Evolutionary conservation across 495 filamentous ascomycete species (phyloP), one percentile per base, ranked within the genome.

Genomic region (Tetracladium setigerum): DNA sequence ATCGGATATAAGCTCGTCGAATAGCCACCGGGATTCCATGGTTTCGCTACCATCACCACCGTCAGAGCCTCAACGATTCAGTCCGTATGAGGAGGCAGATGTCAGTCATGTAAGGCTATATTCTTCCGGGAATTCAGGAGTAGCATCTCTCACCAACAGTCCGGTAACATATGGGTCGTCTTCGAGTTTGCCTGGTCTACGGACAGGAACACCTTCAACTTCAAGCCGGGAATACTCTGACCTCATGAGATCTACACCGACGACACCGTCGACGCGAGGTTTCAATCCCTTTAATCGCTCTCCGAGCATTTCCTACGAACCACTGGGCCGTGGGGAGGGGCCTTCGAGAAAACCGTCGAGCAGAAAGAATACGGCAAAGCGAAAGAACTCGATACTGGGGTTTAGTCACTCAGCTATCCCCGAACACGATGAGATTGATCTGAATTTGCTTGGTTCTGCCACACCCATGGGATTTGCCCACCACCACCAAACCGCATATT

Each of bases 381-480:
- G 51, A 31, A 55, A 14, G n/a, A 19, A 41, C n/a, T 53, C 54
- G 5, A 31, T 57, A 33, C 35, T 46, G 11, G 16, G n/a, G 3
- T 11, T 42, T 30, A 40, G 32, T 17, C 44, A 54, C 42, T 41
- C 32, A 9, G 37, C 55, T 9, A 60, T 60, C 19, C 57, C 50
- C 1, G 57, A 57, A 36, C 31, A 17, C 2, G 57, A 59, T 15
- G 57, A 60, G 30, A 54, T 54, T 14, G 47, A 55, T 47, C 51
- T 60, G 50, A 42, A 44, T 27, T 40, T 59, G 16, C 22, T 57
- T 11, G 46, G 42, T 32, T 50, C 37, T 42, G 50, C 50, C 1
- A 46, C 37, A 43, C 44, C 47, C 1, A 57, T 51, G 47, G 47
- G 46, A 17, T 38, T 42, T 46, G 9, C 30, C 1, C 32, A 36